Base-by-base conservation (phyloP, 345 rosid genomes). In the Populus davidiana region DNA sequence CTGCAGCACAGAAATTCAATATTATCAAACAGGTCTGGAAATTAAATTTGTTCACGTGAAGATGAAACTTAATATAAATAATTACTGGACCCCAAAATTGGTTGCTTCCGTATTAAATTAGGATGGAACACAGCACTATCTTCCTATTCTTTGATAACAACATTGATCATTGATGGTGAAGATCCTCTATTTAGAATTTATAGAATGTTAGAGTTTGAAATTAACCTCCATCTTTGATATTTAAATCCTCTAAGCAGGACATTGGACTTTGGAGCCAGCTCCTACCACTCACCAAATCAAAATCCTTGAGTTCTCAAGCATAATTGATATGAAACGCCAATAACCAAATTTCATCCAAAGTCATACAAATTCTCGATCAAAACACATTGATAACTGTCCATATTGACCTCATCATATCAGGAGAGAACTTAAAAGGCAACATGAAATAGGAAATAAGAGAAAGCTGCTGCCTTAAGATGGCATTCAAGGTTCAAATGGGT, bases 1-100 rank as follows among this genome's bases (percentile, higher is more conserved):
- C 99, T 96, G 90, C 82, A 81, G 67, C 72, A 78, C 36, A 67
- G 33, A 73, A 70, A 20, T 73, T 5, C 66, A 73, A 3, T 66
- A 25, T 41, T 62, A 44, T 56, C 54, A 39, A 70, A 70, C 54
- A 47, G 31, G 52, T 67, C 31, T 68, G 50, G n/a, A 31, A n/a
- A 44, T 16, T 49, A 36, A 29, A 65, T 59, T 59, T 59, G 64
- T n/a, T 59, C 63, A 59, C 29, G 29, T 23, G n/a, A 23, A 59
- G 64, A 59, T 23, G 5, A 59, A 23, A 59, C 29, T 59, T 23
- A 10, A 11, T n/a, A 23, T 59, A 59, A 59, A n/a, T 23, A 59
- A 10, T 59, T 59, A 23, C 5, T 3, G 23, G 29, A 21, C 25
- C 61, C 61, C 61, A 54, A 54, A 54, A 54, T 21, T 54, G 61